Evolutionary conservation across 164 flowering plant species (phyloP).

Genomic region (Liriodendron chinense): DNA sequence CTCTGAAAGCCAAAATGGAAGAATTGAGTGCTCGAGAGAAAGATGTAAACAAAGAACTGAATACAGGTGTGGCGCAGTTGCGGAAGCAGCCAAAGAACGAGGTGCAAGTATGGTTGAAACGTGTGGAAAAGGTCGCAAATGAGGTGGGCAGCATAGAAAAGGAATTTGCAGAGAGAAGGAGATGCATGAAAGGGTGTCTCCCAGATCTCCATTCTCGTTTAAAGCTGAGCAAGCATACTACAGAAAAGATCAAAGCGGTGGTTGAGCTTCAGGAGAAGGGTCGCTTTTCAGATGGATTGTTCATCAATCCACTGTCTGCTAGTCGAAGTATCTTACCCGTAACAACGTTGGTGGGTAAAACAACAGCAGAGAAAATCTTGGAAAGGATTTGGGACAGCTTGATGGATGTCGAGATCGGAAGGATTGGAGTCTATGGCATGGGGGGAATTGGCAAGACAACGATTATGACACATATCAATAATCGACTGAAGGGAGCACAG

Average conservation of each 20-base stretch:
- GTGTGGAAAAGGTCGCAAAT: not conserved
- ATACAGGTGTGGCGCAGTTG: not conserved
- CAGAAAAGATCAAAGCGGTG: not conserved
- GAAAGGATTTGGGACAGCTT: not conserved
- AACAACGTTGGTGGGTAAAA: not conserved
- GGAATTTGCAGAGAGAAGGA: not conserved
- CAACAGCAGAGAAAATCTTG: not conserved
- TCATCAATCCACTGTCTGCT: not conserved
- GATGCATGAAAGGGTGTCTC: not conserved
- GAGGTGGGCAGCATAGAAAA: not conserved
- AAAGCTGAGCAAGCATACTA: not conserved
- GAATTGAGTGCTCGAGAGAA: constrained; percentile 5
- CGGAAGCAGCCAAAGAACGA: constrained; percentile 2
- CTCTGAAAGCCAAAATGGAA: not conserved
- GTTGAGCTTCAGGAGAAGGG: constrained; percentile 3
- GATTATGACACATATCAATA: constrained; percentile 6
- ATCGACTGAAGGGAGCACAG: not conserved
- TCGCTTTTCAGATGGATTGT: constrained; percentile 5
- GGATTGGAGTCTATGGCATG: constrained; percentile 15
- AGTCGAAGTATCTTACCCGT: not conserved
- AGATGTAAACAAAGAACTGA: not conserved
- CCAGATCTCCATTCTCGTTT: not conserved
- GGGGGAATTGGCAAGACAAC: constrained; percentile 21
- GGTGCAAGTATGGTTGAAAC: constrained; percentile 3
- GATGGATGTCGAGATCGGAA: not conserved